phyloP scores from a whole-genome alignment of 768 basidiomycete species.

The Tephrocybe sp. region DNA sequence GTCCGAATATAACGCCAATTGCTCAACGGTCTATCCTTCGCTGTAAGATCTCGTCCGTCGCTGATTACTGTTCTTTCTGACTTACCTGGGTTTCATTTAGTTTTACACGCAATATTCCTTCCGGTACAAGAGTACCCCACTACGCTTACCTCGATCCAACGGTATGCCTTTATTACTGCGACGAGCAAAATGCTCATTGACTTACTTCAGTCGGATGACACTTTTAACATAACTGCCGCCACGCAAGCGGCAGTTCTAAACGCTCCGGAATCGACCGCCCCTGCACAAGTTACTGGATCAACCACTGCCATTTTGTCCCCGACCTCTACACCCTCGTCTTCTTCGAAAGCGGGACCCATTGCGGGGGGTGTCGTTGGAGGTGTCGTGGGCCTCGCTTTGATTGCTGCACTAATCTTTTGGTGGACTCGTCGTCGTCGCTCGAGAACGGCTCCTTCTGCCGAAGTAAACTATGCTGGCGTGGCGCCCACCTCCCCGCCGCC shows the following conservation, averaged over 20 bases:
- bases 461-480: conserved; percentile 13
- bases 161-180: conserved; percentile 21
- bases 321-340: not conserved
- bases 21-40: conserved; percentile 36
- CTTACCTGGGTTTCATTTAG: conserved; percentile 19
- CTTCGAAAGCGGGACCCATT: conserved; percentile 47
- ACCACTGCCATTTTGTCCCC: conserved; percentile 7
- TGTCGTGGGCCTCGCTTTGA: conserved; percentile 43
- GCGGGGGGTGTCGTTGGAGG: conserved; percentile 66
- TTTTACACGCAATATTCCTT: conserved; percentile 38
- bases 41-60: conserved; percentile 24
- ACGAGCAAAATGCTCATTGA: not conserved
- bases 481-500: conserved; percentile 10
- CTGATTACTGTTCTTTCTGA: not conserved
- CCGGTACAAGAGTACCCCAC: conserved; percentile 41
- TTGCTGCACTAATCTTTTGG: conserved; percentile 33
- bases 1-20: conserved; percentile 47
- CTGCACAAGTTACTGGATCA: conserved; percentile 23
- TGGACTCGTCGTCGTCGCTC: conserved; percentile 25
- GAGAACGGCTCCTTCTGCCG: conserved; percentile 22
- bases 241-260: conserved; percentile 19
- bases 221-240: conserved; percentile 34
- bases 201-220: conserved; percentile 23
- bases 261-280: conserved; percentile 35
- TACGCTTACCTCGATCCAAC: conserved; percentile 50